phyloP scores from a whole-genome alignment of 805 yeast genomes.

The Candida ficus region DNA sequence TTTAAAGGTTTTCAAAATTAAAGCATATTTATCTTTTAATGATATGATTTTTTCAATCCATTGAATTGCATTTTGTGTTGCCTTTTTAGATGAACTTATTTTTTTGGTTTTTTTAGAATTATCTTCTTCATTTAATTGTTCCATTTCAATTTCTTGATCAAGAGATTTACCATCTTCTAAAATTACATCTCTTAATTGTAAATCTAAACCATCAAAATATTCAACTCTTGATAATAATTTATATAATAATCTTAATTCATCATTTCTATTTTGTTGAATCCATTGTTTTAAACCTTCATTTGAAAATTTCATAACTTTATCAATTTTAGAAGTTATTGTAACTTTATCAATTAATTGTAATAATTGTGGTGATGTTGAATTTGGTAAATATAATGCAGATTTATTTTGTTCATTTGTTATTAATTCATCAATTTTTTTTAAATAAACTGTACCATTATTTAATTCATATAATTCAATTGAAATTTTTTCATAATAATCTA shows the following conservation, averaged over 20 bases:
- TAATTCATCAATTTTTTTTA: constrained; percentile 46
- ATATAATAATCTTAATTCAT: constrained; percentile 43
- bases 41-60: constrained; percentile 62
- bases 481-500: constrained; percentile 45
- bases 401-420: constrained; percentile 60
- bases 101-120: constrained; percentile 7
- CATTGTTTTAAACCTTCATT: constrained; percentile 55
- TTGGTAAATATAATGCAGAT: constrained; percentile 48
- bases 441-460: constrained; percentile 48
- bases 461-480: constrained; percentile 39
- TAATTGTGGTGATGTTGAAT: constrained; percentile 47
- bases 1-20: constrained; percentile 40
- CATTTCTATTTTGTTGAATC: constrained; percentile 42
- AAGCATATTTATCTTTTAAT: constrained; percentile 46
- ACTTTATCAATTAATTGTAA: constrained; percentile 52
- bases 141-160: constrained; percentile 14
- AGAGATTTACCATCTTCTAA: constrained; percentile 36
- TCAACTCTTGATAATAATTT: constrained; percentile 50
- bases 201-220: constrained; percentile 43
- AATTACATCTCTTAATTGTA: constrained; percentile 43
- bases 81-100: constrained; percentile 21
- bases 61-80: constrained; percentile 46
- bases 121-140: constrained; percentile 19
- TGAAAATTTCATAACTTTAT: constrained; percentile 44
- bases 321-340: constrained; percentile 52